Conservation (phyloP, 2,329 filamentous ascomycete species). For the Colletotrichum sansevieriae region DNA sequence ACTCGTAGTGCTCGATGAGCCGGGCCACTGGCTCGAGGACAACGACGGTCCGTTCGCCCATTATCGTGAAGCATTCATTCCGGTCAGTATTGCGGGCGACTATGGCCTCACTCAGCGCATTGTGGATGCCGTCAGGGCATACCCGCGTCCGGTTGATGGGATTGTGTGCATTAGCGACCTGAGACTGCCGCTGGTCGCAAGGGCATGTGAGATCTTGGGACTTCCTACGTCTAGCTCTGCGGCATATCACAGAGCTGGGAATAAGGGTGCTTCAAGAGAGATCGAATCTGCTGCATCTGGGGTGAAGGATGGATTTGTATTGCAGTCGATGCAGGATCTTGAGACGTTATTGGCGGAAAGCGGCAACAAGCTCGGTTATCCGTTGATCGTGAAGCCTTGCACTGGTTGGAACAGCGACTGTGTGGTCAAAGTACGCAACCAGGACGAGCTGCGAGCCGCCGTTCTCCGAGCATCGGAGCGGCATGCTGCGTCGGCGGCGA, state of each 20-base stretch:
- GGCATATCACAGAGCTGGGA: constrained; percentile 46
- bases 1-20: constrained; percentile 52
- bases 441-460: constrained; percentile 46
- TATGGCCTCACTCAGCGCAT: constrained; percentile 47
- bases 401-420: constrained; percentile 50
- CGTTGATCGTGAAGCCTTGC: constrained; percentile 54
- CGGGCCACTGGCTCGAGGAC: constrained; percentile 55
- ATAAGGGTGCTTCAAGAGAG: constrained; percentile 49
- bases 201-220: constrained; percentile 49
- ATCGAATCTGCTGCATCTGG: constrained; percentile 40
- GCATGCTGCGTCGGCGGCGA: constrained; percentile 40
- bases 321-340: constrained; percentile 40
- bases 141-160: constrained; percentile 48
- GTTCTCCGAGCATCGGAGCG: constrained; percentile 41
- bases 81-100: constrained; percentile 47
- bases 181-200: constrained; percentile 47
- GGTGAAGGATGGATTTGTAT: constrained; percentile 37
- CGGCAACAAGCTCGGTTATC: constrained; percentile 41
- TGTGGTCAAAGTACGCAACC: constrained; percentile 49
- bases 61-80: constrained; percentile 51
- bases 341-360: constrained; percentile 32
- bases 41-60: constrained; percentile 42
- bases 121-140: constrained; percentile 45
- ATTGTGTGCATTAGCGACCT: constrained; percentile 53
- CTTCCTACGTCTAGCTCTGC: constrained; percentile 48